Evolutionary conservation across 1,139 yeast genomes (phyloP).

Genomic region (Kodamaea fungicola): DNA sequence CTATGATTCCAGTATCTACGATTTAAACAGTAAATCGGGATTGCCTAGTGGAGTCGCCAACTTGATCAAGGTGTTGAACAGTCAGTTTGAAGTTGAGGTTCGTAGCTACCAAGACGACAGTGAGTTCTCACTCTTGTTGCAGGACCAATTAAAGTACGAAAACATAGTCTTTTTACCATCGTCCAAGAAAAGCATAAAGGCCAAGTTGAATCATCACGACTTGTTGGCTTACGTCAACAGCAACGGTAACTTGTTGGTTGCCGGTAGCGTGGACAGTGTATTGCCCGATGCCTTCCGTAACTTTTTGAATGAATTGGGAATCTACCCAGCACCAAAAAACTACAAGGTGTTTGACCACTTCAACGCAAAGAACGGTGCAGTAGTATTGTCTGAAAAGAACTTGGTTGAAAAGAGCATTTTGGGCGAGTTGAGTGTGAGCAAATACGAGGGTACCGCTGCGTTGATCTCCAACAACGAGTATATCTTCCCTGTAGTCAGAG

Average conservation of each 20-base stretch:
- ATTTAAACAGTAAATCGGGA: slow-evolving; percentile 15
- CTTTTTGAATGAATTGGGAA: slow-evolving; percentile 77
- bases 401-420: slow-evolving; percentile 24
- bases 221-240: slow-evolving; percentile 50
- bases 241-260: slow-evolving; percentile 74
- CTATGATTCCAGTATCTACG: slow-evolving; percentile 27
- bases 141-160: slow-evolving; percentile 26
- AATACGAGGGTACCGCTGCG: slow-evolving; percentile 41
- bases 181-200: slow-evolving; percentile 32
- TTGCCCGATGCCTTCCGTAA: slow-evolving; percentile 66
- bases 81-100: slow-evolving; percentile 21
- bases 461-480: slow-evolving; percentile 50
- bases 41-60: slow-evolving; percentile 17
- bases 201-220: slow-evolving; percentile 27
- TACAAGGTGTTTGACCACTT: slow-evolving; percentile 69
- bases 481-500: slow-evolving; percentile 67
- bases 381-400: slow-evolving; percentile 23
- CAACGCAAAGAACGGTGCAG: slow-evolving; percentile 23
- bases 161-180: slow-evolving; percentile 40
- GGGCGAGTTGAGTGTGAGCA: slow-evolving; percentile 13
- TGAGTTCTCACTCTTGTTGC: slow-evolving; percentile 19
- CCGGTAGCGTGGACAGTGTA: slow-evolving; percentile 41
- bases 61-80: slow-evolving; percentile 21
- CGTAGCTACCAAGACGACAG: slow-evolving; percentile 27
- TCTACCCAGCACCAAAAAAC: slow-evolving; percentile 78